These are phyloP conservation scores for Aspergillus biplanus DNA, from an alignment of 495 filamentous ascomycete species.

Conservation along the genomic window DNA sequence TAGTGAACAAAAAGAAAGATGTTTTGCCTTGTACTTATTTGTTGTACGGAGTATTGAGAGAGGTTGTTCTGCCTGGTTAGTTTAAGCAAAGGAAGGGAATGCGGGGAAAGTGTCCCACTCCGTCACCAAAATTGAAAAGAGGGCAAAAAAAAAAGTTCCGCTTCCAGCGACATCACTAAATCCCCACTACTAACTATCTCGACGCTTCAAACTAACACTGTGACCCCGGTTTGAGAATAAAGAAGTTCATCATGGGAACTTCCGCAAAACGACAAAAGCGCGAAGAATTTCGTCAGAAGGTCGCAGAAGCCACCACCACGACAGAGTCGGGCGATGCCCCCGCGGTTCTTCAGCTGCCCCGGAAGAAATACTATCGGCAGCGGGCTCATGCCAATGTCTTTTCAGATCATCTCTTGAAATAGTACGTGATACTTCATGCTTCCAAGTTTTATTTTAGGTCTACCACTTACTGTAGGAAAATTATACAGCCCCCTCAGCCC, in stretches of 20 bases:
- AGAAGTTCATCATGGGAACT: slow-evolving; percentile 50
- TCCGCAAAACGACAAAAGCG: slow-evolving; percentile 73
- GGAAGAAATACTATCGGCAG: slow-evolving; percentile 95
- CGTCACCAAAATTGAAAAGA: not conserved
- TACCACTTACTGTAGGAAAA: not conserved
- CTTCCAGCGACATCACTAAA: not conserved
- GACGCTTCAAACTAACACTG: no score
- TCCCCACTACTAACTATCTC: no score
- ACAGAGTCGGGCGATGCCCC: slow-evolving; percentile 19
- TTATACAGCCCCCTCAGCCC: slow-evolving; percentile 73
- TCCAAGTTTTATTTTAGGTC: not conserved
- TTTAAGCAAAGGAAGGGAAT: not conserved
- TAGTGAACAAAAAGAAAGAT: no score
- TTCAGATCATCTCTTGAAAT: slow-evolving; percentile 84
- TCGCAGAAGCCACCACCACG: slow-evolving; percentile 25
- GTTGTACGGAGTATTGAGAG: no score
- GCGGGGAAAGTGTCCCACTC: slow-evolving; percentile 12
- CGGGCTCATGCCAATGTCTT: slow-evolving; percentile 97
- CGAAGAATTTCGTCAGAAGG: slow-evolving; percentile 65
- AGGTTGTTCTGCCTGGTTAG: not conserved
- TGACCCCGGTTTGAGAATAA: no score
- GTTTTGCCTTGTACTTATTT: no score
- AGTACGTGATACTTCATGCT: slow-evolving; percentile 60
- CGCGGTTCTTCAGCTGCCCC: slow-evolving; percentile 61
- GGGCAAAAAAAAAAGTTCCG: slow-evolving; percentile 1